Evolutionary conservation across 768 basidiomycete species (phyloP), one percentile per base, ranked within the genome.

Genomic region (Phaeolepiota aurea): DNA sequence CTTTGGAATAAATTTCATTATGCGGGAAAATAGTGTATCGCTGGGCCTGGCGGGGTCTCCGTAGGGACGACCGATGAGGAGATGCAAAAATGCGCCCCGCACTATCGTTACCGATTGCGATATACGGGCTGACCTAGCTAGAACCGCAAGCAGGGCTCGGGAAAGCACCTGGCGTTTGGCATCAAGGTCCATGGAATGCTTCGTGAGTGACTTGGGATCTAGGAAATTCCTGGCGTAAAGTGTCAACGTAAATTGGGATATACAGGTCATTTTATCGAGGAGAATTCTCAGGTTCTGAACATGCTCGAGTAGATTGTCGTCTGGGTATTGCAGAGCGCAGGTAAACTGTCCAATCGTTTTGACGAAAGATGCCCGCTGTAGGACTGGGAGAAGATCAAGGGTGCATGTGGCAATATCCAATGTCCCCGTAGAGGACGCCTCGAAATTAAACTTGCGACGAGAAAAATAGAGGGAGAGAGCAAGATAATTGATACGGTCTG

Each of bases 371-470:
- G 25, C 25, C n/a, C 25, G 7, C 25, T 7, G 7, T 7, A 28
- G 25, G 7, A 28, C 25, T n/a, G 25, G 25, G 7, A 28, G n/a
- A 28, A 28, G 25, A 28, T 28, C 25, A n/a, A 28, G 25, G 7
- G 25, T 28, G n/a, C 25, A n/a, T n/a, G 25, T 28, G 7, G 25
- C 7, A 7, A 28, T 28, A n/a, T 7, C 7, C 7, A n/a, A 7
- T 28, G 25, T 28, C 25, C 25, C 25, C 7, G 7, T 28, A 7
- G 25, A 28, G 25, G 25, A 28, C 7, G n/a, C n/a, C 7, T 28
- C 25, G 25, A 28, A n/a, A n/a, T n/a, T 28, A 16, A 52, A 32
- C 25, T n/a, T n/a, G 7, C 25, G 7, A 7, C n/a, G 25, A 28
- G 25, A 7, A 7, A 28, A 28, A 28, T 28, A 28, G n/a, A 28